These are phyloP conservation scores for Nemania serpens DNA, from an alignment of 2,329 filamentous ascomycete species.

Conservation along the genomic window DNA sequence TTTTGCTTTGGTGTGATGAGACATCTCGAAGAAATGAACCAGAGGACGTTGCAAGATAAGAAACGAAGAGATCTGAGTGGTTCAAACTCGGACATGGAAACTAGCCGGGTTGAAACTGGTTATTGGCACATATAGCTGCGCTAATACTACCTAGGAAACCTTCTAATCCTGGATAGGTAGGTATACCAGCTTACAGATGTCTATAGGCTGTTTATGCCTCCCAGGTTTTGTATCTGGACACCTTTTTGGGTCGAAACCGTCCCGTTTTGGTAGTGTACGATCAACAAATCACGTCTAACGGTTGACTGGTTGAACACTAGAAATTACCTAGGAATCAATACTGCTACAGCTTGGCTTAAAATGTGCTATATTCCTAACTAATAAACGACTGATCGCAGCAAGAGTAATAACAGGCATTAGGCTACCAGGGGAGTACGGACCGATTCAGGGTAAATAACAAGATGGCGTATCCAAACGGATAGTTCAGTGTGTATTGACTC, in stretches of 20 bases:
- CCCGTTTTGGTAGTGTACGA: not conserved
- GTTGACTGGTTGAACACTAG: no score
- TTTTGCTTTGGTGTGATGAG: conserved; percentile 15
- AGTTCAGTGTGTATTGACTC: not conserved
- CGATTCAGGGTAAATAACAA: not conserved
- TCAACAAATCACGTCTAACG: no score
- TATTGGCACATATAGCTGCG: not conserved
- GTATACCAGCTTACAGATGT: no score
- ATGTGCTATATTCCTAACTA: not conserved
- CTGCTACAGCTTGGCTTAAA: not conserved
- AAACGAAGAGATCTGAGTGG: not conserved
- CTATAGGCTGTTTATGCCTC: no score
- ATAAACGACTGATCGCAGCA: not conserved
- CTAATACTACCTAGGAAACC: not conserved
- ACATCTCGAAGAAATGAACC: not conserved
- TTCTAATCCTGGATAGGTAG: no score
- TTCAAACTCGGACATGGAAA: not conserved
- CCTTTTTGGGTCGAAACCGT: not conserved
- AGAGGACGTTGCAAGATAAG: conserved; percentile 5
- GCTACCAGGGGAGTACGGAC: not conserved
- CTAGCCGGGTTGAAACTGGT: not conserved
- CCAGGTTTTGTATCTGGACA: not conserved
- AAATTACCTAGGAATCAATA: no score
- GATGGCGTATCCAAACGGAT: not conserved
- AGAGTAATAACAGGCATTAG: not conserved